phyloP scores from a whole-genome alignment of 768 basidiomycete genomes.

The Lentinus brumalis region DNA sequence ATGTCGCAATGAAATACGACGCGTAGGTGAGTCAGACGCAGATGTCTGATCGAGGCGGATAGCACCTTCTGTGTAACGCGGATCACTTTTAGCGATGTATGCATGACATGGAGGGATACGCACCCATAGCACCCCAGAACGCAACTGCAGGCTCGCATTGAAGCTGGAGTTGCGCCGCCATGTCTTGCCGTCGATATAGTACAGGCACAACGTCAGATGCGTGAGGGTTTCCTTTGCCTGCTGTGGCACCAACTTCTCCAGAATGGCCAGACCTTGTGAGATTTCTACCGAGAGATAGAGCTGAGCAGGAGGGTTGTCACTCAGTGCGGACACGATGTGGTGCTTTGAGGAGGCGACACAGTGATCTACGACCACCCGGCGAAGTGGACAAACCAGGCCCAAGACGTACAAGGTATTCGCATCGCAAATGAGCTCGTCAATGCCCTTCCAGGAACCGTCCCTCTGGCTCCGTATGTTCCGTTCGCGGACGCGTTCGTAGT shows the following conservation, averaged over 20 bases:
- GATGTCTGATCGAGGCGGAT: too few species aligned
- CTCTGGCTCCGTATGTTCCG: neutral
- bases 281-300: neutral
- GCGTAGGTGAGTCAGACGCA: too few species aligned
- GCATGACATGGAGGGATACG: too few species aligned
- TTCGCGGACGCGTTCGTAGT: neutral
- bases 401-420: neutral
- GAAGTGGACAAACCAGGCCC: neutral
- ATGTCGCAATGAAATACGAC: too few species aligned
- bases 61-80: too few species aligned
- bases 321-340: neutral
- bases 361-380: neutral
- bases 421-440: neutral
- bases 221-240: neutral
- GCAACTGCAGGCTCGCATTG: too few species aligned
- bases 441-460: neutral
- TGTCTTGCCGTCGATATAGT: neutral
- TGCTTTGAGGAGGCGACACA: neutral
- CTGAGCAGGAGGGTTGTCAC: neutral
- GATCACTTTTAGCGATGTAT: too few species aligned
- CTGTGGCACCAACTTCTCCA: neutral
- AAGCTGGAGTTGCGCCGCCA: too few species aligned
- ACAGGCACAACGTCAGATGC: neutral
- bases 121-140: too few species aligned
- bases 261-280: neutral